phyloP scores from a whole-genome alignment of 2,329 filamentous ascomycete species.

The Ilyonectria robusta region DNA sequence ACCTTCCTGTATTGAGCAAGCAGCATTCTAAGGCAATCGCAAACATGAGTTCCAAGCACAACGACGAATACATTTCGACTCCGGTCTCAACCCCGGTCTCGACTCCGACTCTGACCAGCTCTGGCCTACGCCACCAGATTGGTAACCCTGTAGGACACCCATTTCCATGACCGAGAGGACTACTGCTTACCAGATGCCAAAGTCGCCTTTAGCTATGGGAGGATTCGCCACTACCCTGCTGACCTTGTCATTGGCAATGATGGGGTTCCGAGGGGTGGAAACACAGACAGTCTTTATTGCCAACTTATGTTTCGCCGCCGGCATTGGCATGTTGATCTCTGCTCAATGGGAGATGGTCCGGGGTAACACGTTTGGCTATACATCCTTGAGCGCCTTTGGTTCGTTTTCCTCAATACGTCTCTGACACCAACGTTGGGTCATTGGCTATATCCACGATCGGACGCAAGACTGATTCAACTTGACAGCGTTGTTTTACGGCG shows the following conservation, averaged over 20 bases:
- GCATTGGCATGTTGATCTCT: conserved; percentile 66
- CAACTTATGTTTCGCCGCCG: conserved; percentile 67
- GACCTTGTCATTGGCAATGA: conserved; percentile 66
- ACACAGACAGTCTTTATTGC: conserved; percentile 66
- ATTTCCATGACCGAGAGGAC: background rate
- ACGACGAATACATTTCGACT: conserved; percentile 7
- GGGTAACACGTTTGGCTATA: conserved; percentile 68
- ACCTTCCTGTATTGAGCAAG: background rate
- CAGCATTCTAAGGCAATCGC: background rate
- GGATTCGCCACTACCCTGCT: conserved; percentile 67
- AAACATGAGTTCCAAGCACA: conserved; percentile 11
- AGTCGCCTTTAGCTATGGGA: conserved; percentile 24
- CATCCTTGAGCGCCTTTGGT: conserved; percentile 68
- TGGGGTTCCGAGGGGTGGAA: conserved; percentile 68
- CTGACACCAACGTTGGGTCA: no score
- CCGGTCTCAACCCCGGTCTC: background rate
- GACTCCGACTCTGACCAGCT: conserved; percentile 5
- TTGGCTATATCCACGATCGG: no score
- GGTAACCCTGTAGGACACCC: conserved; percentile 22
- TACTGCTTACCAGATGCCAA: conserved; percentile 4
- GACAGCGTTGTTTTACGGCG: conserved; percentile 24
- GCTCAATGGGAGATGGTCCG: conserved; percentile 69
- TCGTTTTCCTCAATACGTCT: background rate
- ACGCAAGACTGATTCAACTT: background rate
- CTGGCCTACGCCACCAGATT: conserved; percentile 11